A percentile compares a stretch with the other conserved stretches of the same genome.
Conservation (phyloP, 164 flowering plant species). For the Vitis amurensis region DNA sequence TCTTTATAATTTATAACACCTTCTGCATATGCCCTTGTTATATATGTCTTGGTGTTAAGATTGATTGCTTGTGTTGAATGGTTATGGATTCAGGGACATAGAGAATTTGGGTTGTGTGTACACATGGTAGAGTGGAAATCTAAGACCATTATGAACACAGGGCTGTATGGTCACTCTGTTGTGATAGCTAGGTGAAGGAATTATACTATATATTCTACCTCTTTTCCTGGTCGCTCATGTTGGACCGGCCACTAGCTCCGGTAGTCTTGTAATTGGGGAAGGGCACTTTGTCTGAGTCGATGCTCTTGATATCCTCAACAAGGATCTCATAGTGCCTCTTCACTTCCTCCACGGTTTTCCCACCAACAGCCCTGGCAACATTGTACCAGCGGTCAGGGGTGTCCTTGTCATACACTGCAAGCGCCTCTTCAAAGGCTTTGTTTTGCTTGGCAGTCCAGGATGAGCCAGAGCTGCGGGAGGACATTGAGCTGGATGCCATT, state of each 20-base stretch:
- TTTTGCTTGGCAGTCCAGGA: conserved; percentile 47
- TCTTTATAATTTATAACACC: conserved; percentile 3
- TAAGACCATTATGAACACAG: background rate
- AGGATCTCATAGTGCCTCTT: conserved; percentile 48
- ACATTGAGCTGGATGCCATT: conserved; percentile 49
- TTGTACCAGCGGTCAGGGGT: conserved; percentile 62
- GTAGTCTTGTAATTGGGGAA: conserved; percentile 40
- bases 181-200: background rate
- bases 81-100: background rate
- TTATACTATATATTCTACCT: conserved; percentile 5
- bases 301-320: conserved; percentile 43
- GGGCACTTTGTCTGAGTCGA: conserved; percentile 48
- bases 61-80: background rate
- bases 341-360: conserved; percentile 54
- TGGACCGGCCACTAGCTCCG: conserved; percentile 6
- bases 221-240: conserved; percentile 8
- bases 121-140: background rate
- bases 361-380: conserved; percentile 54
- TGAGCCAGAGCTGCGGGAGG: conserved; percentile 27
- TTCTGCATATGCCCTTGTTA: background rate
- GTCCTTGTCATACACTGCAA: conserved; percentile 43
- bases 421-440: conserved; percentile 49
- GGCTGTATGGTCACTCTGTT: background rate
- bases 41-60: background rate
- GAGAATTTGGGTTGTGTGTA: background rate